phyloP scores from a whole-genome alignment of 116 monocot species.

The Trichopus zeylanicus region DNA sequence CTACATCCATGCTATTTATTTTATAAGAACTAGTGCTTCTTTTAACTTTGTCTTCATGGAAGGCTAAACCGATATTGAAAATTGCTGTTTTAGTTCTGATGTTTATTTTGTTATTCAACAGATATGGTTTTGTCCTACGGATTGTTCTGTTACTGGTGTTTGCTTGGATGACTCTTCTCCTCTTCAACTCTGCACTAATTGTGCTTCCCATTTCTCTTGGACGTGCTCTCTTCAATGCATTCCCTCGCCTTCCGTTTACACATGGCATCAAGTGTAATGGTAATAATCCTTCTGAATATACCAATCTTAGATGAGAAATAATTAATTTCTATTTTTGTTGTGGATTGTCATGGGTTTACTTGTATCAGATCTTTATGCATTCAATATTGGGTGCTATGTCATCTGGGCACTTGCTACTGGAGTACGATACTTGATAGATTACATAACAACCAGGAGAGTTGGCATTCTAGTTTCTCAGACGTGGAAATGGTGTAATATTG shows the following conservation, averaged over 20 bases:
- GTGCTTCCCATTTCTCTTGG: slow-evolving; percentile 84
- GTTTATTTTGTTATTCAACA: slow-evolving; percentile 13
- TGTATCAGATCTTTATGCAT: slow-evolving; percentile 80
- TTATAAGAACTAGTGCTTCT: too few species aligned
- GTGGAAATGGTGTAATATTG: slow-evolving; percentile 75
- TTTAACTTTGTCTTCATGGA: too few species aligned
- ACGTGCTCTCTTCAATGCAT: slow-evolving; percentile 69
- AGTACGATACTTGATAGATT: slow-evolving; percentile 56
- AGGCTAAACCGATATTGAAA: neutral
- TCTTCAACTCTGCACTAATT: slow-evolving; percentile 83
- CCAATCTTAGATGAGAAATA: neutral
- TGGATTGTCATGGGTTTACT: neutral
- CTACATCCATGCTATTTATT: too few species aligned
- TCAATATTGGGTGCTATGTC: slow-evolving; percentile 84
- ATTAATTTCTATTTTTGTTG: neutral
- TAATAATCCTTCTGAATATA: slow-evolving; percentile 10
- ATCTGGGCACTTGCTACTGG: slow-evolving; percentile 77
- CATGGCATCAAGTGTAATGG: slow-evolving; percentile 99
- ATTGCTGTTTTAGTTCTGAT: neutral
- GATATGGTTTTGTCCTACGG: slow-evolving; percentile 86
- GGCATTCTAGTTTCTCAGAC: slow-evolving; percentile 47
- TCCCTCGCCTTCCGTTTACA: slow-evolving; percentile 91
- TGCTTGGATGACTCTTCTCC: slow-evolving; percentile 93
- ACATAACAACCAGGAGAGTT: slow-evolving; percentile 45
- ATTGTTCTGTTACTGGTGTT: slow-evolving; percentile 75